A percentile compares a stretch with the other conserved stretches of the same genome.
These are phyloP conservation scores for Fusarium sp. DNA, from an alignment of 2,329 filamentous ascomycete species.

Conservation along the genomic window DNA sequence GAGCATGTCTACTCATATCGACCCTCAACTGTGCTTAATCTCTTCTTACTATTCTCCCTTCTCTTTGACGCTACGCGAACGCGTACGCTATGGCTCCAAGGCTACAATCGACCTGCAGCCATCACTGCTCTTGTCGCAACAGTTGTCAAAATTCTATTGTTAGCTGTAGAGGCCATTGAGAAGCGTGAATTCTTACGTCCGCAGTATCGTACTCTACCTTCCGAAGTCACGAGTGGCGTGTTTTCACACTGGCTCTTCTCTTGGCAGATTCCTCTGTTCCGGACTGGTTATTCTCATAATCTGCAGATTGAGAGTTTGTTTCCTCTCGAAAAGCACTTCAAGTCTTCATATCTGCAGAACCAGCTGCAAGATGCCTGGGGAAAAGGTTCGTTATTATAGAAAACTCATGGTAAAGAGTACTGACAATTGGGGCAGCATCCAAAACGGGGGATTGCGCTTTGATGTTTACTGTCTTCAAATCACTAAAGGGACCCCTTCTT, in stretches of 20 bases:
- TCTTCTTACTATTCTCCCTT: slow-evolving; percentile 29
- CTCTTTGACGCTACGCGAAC: slow-evolving; percentile 30
- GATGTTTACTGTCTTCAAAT: slow-evolving; percentile 13
- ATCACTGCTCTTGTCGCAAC: slow-evolving; percentile 26
- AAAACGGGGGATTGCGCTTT: slow-evolving; percentile 11
- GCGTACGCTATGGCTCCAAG: slow-evolving; percentile 38
- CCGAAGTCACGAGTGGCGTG: slow-evolving; percentile 21
- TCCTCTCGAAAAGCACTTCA: slow-evolving; percentile 30
- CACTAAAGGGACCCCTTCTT: slow-evolving; percentile 20
- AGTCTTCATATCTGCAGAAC: slow-evolving; percentile 30
- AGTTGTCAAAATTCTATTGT: slow-evolving; percentile 18
- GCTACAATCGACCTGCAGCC: slow-evolving; percentile 20
- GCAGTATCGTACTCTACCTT: slow-evolving; percentile 21
- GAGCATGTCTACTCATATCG: slow-evolving; percentile 40
- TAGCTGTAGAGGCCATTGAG: slow-evolving; percentile 20
- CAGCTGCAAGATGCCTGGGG: slow-evolving; percentile 24
- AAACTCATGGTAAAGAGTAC: no score
- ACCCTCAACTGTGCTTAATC: slow-evolving; percentile 34
- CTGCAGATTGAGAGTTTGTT: slow-evolving; percentile 28
- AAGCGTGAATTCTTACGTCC: slow-evolving; percentile 30
- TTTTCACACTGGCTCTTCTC: slow-evolving; percentile 37
- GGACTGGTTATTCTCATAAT: slow-evolving; percentile 21
- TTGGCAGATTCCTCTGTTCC: slow-evolving; percentile 33
- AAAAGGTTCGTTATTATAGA: slow-evolving; percentile 4
- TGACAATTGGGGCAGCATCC: slow-evolving; percentile 1